Percentiles rank a stretch among this genome's conserved stretches.
Conservation (phyloP, 169 alveolate genomes). For the Blepharisma undulans region DNA sequence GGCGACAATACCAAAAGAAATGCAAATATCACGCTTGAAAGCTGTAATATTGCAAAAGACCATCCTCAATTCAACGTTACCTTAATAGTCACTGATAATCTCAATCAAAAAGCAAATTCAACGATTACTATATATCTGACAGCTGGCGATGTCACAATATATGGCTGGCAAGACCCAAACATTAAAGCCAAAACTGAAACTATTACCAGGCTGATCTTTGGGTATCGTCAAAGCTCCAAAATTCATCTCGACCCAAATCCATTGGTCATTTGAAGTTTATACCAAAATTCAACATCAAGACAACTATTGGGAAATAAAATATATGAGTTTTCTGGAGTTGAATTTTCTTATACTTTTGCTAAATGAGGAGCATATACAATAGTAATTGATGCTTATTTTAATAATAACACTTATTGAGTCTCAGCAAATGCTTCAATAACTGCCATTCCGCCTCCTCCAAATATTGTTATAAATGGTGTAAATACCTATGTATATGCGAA, state of each 20-base stretch:
- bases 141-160: not conserved
- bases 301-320: not conserved
- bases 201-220: not conserved
- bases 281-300: not conserved
- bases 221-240: not conserved
- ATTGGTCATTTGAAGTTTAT: not conserved
- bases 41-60: not conserved
- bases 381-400: not conserved
- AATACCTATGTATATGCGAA: not conserved
- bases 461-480: not conserved
- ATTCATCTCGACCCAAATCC: not conserved
- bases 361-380: not conserved
- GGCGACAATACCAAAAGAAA: not conserved
- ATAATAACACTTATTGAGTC: not conserved
- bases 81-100: not conserved
- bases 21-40: not conserved
- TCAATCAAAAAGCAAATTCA: not conserved
- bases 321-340: not conserved
- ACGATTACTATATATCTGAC: not conserved
- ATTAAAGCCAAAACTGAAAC: not conserved
- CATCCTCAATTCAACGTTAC: not conserved
- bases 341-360: not conserved
- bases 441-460: not conserved
- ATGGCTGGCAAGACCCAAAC: not conserved
- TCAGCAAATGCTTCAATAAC: not conserved